phyloP scores from a whole-genome alignment of 208 protist genomes.

The Porcisia deanei region DNA sequence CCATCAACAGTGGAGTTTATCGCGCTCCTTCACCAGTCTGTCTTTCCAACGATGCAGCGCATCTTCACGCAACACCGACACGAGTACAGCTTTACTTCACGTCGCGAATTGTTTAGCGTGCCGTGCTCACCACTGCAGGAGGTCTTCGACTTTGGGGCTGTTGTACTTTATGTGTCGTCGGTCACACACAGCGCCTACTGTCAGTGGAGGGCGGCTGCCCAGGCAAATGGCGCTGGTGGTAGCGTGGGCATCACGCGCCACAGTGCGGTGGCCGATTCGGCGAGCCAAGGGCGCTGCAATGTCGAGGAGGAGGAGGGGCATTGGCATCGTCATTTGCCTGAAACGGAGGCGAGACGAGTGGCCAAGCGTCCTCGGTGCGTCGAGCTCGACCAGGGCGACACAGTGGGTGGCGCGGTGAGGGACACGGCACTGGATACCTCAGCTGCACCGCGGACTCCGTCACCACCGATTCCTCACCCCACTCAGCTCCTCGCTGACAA shows the following conservation, averaged over 20 bases:
- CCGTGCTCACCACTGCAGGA: slow-evolving; percentile 49
- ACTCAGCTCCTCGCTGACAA: slow-evolving; percentile 10
- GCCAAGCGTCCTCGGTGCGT: background rate
- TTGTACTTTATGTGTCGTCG: slow-evolving; percentile 61
- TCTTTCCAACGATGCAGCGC: slow-evolving; percentile 47
- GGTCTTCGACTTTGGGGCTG: slow-evolving; percentile 69
- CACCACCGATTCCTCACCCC: background rate
- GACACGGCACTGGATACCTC: background rate
- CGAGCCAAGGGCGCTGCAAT: background rate
- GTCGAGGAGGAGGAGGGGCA: background rate
- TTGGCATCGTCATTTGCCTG: background rate
- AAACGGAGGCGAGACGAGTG: background rate
- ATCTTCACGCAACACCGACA: slow-evolving; percentile 55
- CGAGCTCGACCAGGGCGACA: background rate
- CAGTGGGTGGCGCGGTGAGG: background rate
- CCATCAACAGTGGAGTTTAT: slow-evolving; percentile 5
- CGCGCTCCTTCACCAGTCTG: slow-evolving; percentile 57
- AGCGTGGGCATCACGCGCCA: background rate
- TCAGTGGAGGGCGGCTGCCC: background rate
- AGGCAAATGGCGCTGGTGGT: background rate
- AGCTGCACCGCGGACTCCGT: background rate
- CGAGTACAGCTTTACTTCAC: slow-evolving; percentile 67
- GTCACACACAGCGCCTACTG: slow-evolving; percentile 42
- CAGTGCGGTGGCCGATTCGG: background rate
- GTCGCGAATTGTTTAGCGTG: slow-evolving; percentile 67